These are phyloP conservation scores for Coffea canephora DNA, from an alignment of 257 asterid species.

Conservation along the genomic window DNA sequence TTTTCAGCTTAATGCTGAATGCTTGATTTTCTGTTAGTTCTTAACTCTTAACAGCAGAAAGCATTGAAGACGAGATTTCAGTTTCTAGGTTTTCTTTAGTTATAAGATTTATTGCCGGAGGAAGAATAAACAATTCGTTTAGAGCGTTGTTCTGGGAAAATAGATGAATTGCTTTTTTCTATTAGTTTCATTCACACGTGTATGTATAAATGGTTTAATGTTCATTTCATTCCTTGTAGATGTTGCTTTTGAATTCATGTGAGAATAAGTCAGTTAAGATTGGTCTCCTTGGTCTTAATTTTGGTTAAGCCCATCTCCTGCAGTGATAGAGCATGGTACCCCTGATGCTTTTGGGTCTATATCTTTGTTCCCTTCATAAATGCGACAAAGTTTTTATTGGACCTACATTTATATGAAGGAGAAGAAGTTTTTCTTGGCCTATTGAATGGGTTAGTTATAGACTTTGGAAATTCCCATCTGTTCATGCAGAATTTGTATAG, in stretches of 20 bases:
- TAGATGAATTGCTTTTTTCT: neutral
- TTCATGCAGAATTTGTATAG: neutral
- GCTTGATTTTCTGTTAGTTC: neutral
- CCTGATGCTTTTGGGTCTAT: neutral
- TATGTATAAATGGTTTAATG: neutral
- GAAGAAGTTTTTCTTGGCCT: neutral
- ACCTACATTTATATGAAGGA: neutral
- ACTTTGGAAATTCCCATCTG: neutral
- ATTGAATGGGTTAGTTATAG: neutral
- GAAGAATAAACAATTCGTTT: neutral
- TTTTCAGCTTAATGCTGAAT: neutral
- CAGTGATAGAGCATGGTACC: neutral
- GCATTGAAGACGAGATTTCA: neutral
- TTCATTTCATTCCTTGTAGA: neutral
- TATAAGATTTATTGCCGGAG: neutral
- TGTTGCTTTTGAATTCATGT: neutral
- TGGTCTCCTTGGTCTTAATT: neutral
- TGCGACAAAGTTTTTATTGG: neutral
- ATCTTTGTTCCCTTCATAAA: neutral
- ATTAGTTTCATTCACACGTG: neutral
- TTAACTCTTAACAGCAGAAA: neutral
- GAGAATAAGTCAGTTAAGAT: neutral
- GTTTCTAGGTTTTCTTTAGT: neutral
- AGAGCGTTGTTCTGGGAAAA: neutral
- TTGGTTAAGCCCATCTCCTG: neutral